A percentile compares a stretch with the other conserved stretches of the same genome.
Conservation (phyloP, 2,329 filamentous ascomycete genomes). For the Dactylellina leptospora region DNA sequence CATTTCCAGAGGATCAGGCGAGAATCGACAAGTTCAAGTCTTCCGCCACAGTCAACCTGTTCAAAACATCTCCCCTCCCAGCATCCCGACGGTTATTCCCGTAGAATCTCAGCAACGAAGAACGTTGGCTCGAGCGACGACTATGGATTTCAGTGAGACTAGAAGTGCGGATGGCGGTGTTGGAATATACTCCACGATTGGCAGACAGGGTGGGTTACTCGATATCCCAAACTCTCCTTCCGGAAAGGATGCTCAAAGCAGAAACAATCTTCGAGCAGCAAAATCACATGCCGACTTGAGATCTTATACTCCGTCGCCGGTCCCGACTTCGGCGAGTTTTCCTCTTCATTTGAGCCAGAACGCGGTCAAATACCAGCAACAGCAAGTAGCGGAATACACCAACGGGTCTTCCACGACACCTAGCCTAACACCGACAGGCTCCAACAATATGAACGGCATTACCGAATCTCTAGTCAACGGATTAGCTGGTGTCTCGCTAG, state of each 20-base stretch:
- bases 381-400: slow-evolving; percentile 67
- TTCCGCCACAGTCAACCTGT: slow-evolving; percentile 63
- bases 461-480: slow-evolving; percentile 72
- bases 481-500: slow-evolving; percentile 60
- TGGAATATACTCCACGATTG: slow-evolving; percentile 77
- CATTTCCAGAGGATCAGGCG: slow-evolving; percentile 84
- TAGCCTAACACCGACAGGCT: slow-evolving; percentile 70
- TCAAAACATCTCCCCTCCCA: slow-evolving; percentile 63
- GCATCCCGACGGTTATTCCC: slow-evolving; percentile 71
- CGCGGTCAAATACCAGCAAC: slow-evolving; percentile 67
- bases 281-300: slow-evolving; percentile 97
- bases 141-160: slow-evolving; percentile 90
- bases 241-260: slow-evolving; percentile 69
- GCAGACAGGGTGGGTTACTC: slow-evolving; percentile 81
- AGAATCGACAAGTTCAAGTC: slow-evolving; percentile 89
- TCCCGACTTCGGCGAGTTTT: slow-evolving; percentile 87
- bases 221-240: slow-evolving; percentile 82
- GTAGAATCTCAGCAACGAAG: slow-evolving; percentile 82
- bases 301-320: slow-evolving; percentile 93
- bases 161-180: slow-evolving; percentile 73
- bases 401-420: slow-evolving; percentile 71
- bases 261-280: slow-evolving; percentile 83
- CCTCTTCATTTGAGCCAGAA: slow-evolving; percentile 73
- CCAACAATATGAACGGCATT: slow-evolving; percentile 61
- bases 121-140: slow-evolving; percentile 85